Conservation (phyloP, 169 alveolate species). For the Cryptosporidium baileyi region DNA sequence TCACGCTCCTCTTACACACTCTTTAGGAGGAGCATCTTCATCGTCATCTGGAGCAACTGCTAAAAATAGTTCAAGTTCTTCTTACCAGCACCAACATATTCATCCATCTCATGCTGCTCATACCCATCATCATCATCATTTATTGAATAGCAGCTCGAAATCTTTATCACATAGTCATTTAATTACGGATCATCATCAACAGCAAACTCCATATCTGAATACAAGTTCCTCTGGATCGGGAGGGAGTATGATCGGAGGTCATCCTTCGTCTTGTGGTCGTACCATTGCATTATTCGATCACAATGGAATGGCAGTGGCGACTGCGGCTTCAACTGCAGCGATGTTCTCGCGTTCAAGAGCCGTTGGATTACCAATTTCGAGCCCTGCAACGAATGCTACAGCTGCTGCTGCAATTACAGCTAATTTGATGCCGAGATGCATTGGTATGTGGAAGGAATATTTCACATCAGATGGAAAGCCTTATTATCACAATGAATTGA, state of each 20-base stretch:
- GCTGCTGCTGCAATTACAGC: constrained; percentile 73
- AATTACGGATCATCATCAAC: background rate
- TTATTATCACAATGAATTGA: constrained; percentile 83
- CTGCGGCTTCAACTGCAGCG: constrained; percentile 22
- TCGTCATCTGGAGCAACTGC: background rate
- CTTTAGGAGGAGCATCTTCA: no score
- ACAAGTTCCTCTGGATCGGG: no score
- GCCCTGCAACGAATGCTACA: constrained; percentile 10
- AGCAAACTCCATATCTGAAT: background rate
- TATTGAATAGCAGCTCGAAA: background rate
- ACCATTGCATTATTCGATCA: constrained; percentile 32
- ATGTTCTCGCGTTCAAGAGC: constrained; percentile 47
- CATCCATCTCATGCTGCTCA: no score
- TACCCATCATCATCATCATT: constrained; percentile 1
- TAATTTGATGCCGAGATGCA: constrained; percentile 81
- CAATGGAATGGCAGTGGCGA: constrained; percentile 37
- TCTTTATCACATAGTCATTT: background rate
- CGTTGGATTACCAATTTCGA: background rate
- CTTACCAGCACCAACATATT: no score
- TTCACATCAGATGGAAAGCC: constrained; percentile 84
- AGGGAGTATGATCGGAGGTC: background rate
- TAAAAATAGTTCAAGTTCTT: background rate
- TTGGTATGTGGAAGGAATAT: constrained; percentile 86
- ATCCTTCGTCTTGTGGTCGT: constrained; percentile 17
- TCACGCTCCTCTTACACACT: background rate